A percentile compares a stretch with the other conserved stretches of the same genome.
Evolutionary conservation across 2,329 filamentous ascomycete genomes (phyloP).

Genomic region (Trichoderma sp.): DNA sequence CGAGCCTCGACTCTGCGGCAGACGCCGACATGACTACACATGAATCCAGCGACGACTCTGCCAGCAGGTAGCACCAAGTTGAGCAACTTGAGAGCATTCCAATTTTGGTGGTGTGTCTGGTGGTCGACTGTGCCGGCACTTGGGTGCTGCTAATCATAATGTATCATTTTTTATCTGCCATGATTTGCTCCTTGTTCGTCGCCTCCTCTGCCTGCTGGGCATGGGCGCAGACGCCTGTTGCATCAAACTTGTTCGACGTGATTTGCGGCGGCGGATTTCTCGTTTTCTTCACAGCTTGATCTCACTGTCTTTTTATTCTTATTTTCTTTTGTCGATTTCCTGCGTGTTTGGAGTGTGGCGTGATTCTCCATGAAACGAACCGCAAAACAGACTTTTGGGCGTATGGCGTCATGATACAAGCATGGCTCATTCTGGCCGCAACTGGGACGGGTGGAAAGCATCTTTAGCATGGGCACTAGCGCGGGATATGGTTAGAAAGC

Average conservation of each 20-base stretch:
- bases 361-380: neutral
- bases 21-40: slow-evolving; percentile 32
- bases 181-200: neutral
- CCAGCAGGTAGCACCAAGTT: slow-evolving; percentile 24
- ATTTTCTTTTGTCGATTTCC: neutral
- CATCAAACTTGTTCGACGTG: neutral
- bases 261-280: neutral
- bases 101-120: neutral
- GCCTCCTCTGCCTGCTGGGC: neutral
- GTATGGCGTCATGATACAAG: slow-evolving; percentile 19
- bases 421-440: slow-evolving; percentile 10
- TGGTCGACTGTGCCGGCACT: neutral
- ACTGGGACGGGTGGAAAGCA: neutral
- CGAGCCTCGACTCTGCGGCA: slow-evolving; percentile 44
- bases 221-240: neutral
- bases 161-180: neutral
- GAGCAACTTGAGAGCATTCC: neutral
- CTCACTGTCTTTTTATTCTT: neutral
- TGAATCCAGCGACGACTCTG: slow-evolving; percentile 29
- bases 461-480: slow-evolving; percentile 19
- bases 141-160: neutral
- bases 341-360: neutral
- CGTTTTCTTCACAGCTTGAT: neutral
- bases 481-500: slow-evolving; percentile 18
- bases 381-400: slow-evolving; percentile 6